Percentiles rank a stretch among this genome's conserved stretches.
phyloP scores from a whole-genome alignment of 306 rosid genomes.

The Abrus pulchellus region DNA sequence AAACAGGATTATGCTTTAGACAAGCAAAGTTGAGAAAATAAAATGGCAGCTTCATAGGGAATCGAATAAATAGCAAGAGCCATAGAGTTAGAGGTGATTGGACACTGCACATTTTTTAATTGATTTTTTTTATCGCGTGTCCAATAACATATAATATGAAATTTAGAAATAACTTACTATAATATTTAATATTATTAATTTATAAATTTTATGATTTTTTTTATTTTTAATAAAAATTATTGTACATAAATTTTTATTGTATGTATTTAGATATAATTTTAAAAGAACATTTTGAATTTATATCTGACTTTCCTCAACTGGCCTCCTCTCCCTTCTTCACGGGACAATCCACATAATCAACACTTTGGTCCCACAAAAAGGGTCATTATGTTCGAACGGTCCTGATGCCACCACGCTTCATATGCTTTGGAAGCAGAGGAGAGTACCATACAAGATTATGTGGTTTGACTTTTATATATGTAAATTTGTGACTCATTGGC shows the following conservation, averaged over 20 bases:
- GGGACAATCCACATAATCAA: constrained; percentile 53
- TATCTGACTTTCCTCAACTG: constrained; percentile 36
- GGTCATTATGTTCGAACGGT: constrained; percentile 53
- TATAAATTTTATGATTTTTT: too few species aligned
- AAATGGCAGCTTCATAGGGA: constrained; percentile 74
- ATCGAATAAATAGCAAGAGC: constrained; percentile 75
- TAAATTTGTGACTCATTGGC: neutral
- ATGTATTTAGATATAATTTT: too few species aligned
- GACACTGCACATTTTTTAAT: constrained; percentile 30
- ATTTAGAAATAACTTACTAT: too few species aligned
- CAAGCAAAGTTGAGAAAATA: constrained; percentile 63
- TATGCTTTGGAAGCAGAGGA: constrained; percentile 36
- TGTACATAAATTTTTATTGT: too few species aligned
- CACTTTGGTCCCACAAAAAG: constrained; percentile 40
- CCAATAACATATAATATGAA: too few species aligned
- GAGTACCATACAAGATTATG: constrained; percentile 8
- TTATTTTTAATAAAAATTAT: too few species aligned
- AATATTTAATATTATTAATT: too few species aligned
- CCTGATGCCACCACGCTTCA: constrained; percentile 41
- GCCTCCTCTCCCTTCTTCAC: constrained; percentile 45
- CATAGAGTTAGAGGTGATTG: constrained; percentile 50
- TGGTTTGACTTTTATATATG: constrained; percentile 46
- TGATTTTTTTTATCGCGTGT: too few species aligned
- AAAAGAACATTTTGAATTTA: neutral
- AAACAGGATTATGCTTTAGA: constrained; percentile 32